Conservation (phyloP, 1,139 yeast genomes). For the Hyphopichia wangnamkhiaoensis region DNA sequence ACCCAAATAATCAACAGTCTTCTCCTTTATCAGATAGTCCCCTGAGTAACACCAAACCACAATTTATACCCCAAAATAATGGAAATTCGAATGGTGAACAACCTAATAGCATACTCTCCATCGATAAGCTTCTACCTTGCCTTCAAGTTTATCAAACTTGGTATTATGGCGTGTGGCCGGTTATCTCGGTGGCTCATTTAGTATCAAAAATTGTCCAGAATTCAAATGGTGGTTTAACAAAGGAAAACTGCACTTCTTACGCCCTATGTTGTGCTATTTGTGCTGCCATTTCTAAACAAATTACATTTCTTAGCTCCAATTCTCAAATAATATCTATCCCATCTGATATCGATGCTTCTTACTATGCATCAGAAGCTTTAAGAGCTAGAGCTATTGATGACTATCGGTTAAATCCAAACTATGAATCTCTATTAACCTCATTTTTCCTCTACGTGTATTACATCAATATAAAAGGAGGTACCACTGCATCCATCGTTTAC, state of each 20-base stretch:
- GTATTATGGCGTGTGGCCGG: slow-evolving; percentile 47
- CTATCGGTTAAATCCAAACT: slow-evolving; percentile 27
- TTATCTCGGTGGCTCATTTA: slow-evolving; percentile 35
- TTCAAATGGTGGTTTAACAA: background rate
- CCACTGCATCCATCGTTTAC: slow-evolving; percentile 31
- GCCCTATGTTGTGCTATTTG: slow-evolving; percentile 38
- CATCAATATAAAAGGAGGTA: slow-evolving; percentile 31
- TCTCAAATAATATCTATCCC: slow-evolving; percentile 26
- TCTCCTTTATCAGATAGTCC: too few relatives aligned
- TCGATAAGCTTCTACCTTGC: slow-evolving; percentile 1
- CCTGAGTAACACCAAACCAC: too few relatives aligned
- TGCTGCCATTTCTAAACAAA: slow-evolving; percentile 38
- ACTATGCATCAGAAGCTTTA: slow-evolving; percentile 30
- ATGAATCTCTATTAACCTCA: slow-evolving; percentile 34
- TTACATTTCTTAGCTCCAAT: slow-evolving; percentile 28
- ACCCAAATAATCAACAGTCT: too few relatives aligned
- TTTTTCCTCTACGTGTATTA: slow-evolving; percentile 42
- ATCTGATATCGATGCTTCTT: slow-evolving; percentile 20
- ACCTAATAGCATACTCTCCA: background rate
- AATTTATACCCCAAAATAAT: too few relatives aligned
- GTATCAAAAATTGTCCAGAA: slow-evolving; percentile 15
- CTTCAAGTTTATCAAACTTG: slow-evolving; percentile 41
- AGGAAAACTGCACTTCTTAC: slow-evolving; percentile 20
- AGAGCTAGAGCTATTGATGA: slow-evolving; percentile 30
- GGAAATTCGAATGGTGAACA: too few relatives aligned